phyloP scores from a whole-genome alignment of 2,329 filamentous ascomycete genomes.

The Delphinella strobiligena region DNA sequence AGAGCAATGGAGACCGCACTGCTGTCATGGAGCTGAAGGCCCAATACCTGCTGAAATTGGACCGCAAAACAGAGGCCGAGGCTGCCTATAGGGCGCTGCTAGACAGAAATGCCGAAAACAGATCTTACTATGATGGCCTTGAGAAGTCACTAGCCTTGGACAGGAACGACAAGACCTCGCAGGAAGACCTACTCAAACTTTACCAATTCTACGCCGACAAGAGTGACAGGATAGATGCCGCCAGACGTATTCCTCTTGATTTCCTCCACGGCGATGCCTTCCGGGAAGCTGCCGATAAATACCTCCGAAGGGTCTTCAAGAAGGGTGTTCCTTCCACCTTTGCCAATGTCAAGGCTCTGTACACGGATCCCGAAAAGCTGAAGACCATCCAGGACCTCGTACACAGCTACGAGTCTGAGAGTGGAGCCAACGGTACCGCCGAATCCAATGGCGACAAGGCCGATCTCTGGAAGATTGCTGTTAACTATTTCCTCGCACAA shows the following conservation, averaged over 20 bases:
- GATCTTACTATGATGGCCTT: conserved; percentile 72
- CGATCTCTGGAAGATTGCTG: conserved; percentile 58
- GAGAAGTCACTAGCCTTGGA: conserved; percentile 55
- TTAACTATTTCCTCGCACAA: conserved; percentile 86
- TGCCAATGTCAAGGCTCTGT: conserved; percentile 90
- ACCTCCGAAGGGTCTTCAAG: conserved; percentile 72
- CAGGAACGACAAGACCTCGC: conserved; percentile 47
- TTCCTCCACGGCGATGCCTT: conserved; percentile 80
- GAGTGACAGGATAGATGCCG: conserved; percentile 71
- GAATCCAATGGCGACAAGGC: conserved; percentile 41
- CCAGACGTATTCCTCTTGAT: conserved; percentile 75
- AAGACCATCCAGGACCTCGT: conserved; percentile 57
- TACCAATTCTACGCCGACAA: conserved; percentile 74
- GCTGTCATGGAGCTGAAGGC: conserved; percentile 78
- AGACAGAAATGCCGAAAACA: conserved; percentile 78
- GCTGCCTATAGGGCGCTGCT: conserved; percentile 70
- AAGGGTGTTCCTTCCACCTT: conserved; percentile 95
- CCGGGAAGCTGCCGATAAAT: conserved; percentile 60
- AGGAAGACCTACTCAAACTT: conserved; percentile 61
- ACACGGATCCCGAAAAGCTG: conserved; percentile 66
- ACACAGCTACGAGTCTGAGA: conserved; percentile 57
- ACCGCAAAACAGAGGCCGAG: conserved; percentile 64
- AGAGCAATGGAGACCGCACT: conserved; percentile 69
- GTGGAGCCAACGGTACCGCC: conserved; percentile 16
- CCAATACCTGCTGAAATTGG: conserved; percentile 69